Conservation (phyloP, 2,329 filamentous ascomycete species). For the Verticillium longisporum region DNA sequence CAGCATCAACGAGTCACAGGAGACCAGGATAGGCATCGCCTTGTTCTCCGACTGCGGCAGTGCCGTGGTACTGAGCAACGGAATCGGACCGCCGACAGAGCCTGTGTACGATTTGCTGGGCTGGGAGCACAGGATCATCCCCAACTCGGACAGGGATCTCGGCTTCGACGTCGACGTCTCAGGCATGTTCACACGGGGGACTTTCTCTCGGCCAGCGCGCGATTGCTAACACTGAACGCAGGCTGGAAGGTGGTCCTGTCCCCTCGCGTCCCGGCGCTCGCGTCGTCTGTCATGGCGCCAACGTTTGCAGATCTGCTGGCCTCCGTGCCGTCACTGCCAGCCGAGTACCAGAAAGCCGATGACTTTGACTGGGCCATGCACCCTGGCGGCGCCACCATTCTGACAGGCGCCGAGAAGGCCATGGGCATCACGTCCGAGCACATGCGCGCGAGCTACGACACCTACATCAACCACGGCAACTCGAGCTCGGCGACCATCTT, state of each 20-base stretch:
- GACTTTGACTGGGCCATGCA: conserved; percentile 72
- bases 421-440: conserved; percentile 55
- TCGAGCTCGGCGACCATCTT: conserved; percentile 64
- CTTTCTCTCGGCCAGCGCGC: no score
- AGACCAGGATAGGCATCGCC: conserved; percentile 57
- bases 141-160: conserved; percentile 54
- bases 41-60: conserved; percentile 68
- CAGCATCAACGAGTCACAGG: conserved; percentile 49
- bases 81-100: conserved; percentile 36
- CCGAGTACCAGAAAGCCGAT: conserved; percentile 33
- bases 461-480: conserved; percentile 63
- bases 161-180: conserved; percentile 59
- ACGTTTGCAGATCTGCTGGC: conserved; percentile 49
- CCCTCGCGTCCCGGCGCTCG: conserved; percentile 52
- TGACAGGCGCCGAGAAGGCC: conserved; percentile 53
- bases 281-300: conserved; percentile 41
- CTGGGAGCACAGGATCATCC: conserved; percentile 58
- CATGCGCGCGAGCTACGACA: conserved; percentile 62
- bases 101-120: conserved; percentile 55
- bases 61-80: conserved; percentile 58
- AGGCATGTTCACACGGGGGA: conserved; percentile 30
- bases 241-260: conserved; percentile 63
- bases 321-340: conserved; percentile 37
- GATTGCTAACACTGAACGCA: conserved; percentile 14
- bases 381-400: conserved; percentile 60